Percentiles rank a stretch among this genome's conserved stretches.
Conservation (phyloP, 495 filamentous ascomycete species). For the Aspergillus avenaceus region DNA sequence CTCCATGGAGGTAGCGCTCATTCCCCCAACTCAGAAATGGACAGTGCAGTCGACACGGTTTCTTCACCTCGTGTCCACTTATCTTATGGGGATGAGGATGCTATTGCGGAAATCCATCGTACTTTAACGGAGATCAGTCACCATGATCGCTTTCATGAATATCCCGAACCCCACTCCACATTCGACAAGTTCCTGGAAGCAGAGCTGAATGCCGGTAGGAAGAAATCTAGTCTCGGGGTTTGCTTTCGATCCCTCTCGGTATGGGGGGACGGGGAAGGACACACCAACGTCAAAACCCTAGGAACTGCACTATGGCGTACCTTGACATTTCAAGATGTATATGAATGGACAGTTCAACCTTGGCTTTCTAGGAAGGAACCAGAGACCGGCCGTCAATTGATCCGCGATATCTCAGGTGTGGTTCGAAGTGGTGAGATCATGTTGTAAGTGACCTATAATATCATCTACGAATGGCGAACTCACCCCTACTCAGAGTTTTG, state of each 20-base stretch:
- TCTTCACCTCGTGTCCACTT: constrained; percentile 27
- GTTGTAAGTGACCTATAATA: constrained; percentile 33
- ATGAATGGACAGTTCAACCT: constrained; percentile 37
- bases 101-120: constrained; percentile 32
- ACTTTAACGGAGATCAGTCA: constrained; percentile 24
- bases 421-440: constrained; percentile 72
- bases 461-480: background rate
- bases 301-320: constrained; percentile 35
- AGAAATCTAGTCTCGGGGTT: constrained; percentile 30
- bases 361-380: constrained; percentile 27
- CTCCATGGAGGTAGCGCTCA: constrained; percentile 20
- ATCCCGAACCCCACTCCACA: constrained; percentile 32
- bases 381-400: constrained; percentile 26
- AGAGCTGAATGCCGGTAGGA: constrained; percentile 28
- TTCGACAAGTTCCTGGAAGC: constrained; percentile 37
- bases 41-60: constrained; percentile 11
- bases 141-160: constrained; percentile 9
- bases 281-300: constrained; percentile 30
- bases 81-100: constrained; percentile 30
- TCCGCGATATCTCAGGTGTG: constrained; percentile 62
- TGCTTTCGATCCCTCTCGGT: constrained; percentile 36
- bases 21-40: constrained; percentile 17
- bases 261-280: constrained; percentile 30
- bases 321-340: constrained; percentile 32
- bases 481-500: constrained; percentile 48